Conservation (phyloP, 2,329 filamentous ascomycete species). For the Fusarium abutilonis region DNA sequence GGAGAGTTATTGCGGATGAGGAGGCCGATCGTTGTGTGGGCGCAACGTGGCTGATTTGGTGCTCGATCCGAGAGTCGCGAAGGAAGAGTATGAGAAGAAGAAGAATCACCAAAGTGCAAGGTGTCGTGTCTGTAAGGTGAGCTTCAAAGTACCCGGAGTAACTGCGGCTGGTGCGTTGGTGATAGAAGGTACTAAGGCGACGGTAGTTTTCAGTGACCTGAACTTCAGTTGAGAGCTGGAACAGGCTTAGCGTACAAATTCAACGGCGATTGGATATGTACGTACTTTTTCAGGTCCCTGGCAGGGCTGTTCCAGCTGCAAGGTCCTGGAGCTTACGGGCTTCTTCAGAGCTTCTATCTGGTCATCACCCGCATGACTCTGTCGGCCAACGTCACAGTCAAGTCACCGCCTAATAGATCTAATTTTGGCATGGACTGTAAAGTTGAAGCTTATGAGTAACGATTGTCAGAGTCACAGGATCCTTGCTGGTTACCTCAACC, state of each 20-base stretch:
- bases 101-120: conserved; percentile 30
- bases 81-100: conserved; percentile 24
- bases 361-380: conserved; percentile 36
- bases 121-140: conserved; percentile 41
- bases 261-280: conserved; percentile 15
- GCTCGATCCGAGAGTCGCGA: conserved; percentile 26
- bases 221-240: conserved; percentile 35
- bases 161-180: conserved; percentile 47
- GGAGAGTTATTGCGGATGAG: conserved; percentile 17
- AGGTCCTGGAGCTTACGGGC: conserved; percentile 27
- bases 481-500: neutral
- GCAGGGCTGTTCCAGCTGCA: conserved; percentile 35
- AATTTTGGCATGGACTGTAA: neutral
- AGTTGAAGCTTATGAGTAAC: neutral
- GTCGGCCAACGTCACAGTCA: conserved; percentile 15
- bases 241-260: conserved; percentile 50
- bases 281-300: conserved; percentile 19
- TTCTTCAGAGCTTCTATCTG: conserved; percentile 15
- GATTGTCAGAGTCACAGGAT: neutral
- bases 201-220: conserved; percentile 23
- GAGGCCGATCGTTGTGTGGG: conserved; percentile 24
- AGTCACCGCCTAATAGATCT: neutral
- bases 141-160: conserved; percentile 40
- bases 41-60: conserved; percentile 10
- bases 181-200: conserved; percentile 41